These are phyloP conservation scores for Pseudogymnoascus pannorum DNA, from an alignment of 2,329 filamentous ascomycete genomes.

Conservation along the genomic window DNA sequence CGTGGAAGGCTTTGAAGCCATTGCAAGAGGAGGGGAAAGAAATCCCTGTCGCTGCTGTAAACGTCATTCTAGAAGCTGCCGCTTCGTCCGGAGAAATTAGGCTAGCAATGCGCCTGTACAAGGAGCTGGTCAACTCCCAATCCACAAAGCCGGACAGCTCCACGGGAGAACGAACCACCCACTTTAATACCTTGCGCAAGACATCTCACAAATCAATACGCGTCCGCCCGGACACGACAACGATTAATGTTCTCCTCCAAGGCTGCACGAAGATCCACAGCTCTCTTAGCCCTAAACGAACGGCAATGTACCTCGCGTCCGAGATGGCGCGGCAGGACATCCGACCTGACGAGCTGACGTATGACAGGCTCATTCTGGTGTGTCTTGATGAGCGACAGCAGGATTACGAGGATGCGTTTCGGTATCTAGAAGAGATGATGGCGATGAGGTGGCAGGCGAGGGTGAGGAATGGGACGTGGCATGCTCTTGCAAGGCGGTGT, in stretches of 20 bases:
- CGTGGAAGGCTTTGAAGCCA: slow-evolving; percentile 49
- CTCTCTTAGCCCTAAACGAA: slow-evolving; percentile 24
- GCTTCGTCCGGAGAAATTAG: slow-evolving; percentile 35
- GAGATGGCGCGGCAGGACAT: slow-evolving; percentile 53
- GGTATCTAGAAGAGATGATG: slow-evolving; percentile 44
- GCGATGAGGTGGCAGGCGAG: slow-evolving; percentile 28
- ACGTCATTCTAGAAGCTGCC: slow-evolving; percentile 33
- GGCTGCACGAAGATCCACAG: slow-evolving; percentile 35
- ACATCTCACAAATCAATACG: neutral
- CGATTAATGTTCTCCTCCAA: slow-evolving; percentile 54
- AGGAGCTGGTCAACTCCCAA: slow-evolving; percentile 43
- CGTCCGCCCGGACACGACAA: slow-evolving; percentile 32
- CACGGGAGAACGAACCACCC: neutral
- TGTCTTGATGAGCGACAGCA: slow-evolving; percentile 38
- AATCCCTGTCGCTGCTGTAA: slow-evolving; percentile 44
- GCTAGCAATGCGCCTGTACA: slow-evolving; percentile 52
- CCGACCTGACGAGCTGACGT: slow-evolving; percentile 49
- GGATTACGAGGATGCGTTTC: slow-evolving; percentile 39
- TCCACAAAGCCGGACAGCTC: slow-evolving; percentile 19
- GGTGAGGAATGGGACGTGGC: slow-evolving; percentile 11
- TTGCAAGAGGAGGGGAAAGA: slow-evolving; percentile 42
- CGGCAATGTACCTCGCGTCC: slow-evolving; percentile 53
- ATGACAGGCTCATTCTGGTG: slow-evolving; percentile 53
- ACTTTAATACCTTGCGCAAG: neutral
- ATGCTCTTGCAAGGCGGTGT: slow-evolving; percentile 23